Evolutionary conservation across 495 filamentous ascomycete species (phyloP).

Genomic region (Pseudevernia furfuracea): DNA sequence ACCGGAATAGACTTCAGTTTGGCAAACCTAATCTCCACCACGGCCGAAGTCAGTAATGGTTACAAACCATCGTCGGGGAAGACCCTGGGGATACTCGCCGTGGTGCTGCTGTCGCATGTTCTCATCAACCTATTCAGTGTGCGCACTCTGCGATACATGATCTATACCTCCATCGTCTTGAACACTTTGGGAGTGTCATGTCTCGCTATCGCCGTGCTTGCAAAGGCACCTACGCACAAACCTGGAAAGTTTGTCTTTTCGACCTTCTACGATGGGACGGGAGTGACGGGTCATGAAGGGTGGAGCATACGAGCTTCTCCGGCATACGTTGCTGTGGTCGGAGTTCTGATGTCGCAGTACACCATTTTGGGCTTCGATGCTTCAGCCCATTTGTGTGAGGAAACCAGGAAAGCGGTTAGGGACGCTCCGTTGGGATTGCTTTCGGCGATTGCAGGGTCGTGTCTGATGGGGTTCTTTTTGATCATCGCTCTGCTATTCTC

Average conservation of each 20-base stretch:
- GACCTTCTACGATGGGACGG: constrained; percentile 48
- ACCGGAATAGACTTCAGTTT: constrained; percentile 57
- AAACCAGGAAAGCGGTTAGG: constrained; percentile 50
- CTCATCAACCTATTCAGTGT: constrained; percentile 54
- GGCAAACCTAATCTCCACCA: constrained; percentile 51
- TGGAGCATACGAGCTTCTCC: constrained; percentile 43
- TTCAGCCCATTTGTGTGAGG: constrained; percentile 51
- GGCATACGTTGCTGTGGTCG: constrained; percentile 48
- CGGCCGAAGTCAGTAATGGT: constrained; percentile 49
- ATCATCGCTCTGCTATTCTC: constrained; percentile 49
- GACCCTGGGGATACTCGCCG: constrained; percentile 56
- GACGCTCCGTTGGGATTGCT: constrained; percentile 52
- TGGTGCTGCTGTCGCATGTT: constrained; percentile 48
- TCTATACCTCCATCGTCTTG: constrained; percentile 53
- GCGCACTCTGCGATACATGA: constrained; percentile 47
- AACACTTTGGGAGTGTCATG: constrained; percentile 50
- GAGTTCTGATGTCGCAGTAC: constrained; percentile 48
- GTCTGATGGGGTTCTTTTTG: constrained; percentile 55
- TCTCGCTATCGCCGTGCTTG: constrained; percentile 51
- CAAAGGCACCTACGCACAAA: constrained; percentile 51
- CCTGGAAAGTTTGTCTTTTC: constrained; percentile 50
- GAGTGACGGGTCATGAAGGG: constrained; percentile 35
- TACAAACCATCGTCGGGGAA: constrained; percentile 41
- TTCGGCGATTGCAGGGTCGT: constrained; percentile 45
- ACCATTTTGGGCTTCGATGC: constrained; percentile 50